Conservation (phyloP, 176 grass and related monocot genomes). For the Oryza brachyantha region DNA sequence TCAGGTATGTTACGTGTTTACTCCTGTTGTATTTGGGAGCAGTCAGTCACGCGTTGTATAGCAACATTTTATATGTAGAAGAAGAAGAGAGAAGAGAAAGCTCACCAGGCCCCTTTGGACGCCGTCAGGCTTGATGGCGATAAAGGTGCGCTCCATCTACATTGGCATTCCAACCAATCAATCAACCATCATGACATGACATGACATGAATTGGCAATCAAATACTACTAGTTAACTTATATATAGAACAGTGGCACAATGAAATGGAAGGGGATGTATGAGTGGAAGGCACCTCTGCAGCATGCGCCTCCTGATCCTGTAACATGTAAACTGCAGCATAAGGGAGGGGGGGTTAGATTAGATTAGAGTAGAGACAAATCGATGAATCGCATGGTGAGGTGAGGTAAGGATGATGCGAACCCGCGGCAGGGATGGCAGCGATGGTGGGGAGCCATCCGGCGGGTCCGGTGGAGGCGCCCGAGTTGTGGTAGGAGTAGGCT, state of each 20-base stretch:
- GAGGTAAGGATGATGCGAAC: slow-evolving; percentile 4
- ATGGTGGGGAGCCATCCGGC: slow-evolving; percentile 46
- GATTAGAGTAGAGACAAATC: neutral
- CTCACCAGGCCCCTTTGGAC: slow-evolving; percentile 90
- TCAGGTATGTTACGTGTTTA: neutral
- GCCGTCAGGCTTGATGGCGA: slow-evolving; percentile 95
- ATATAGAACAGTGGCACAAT: too few relatives aligned
- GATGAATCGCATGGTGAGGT: neutral
- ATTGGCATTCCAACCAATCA: neutral
- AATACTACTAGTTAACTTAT: too few relatives aligned
- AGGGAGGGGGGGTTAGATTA: too few relatives aligned
- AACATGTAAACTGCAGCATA: slow-evolving; percentile 81
- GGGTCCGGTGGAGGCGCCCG: neutral
- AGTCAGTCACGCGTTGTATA: too few relatives aligned
- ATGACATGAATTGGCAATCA: too few relatives aligned
- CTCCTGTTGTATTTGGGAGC: too few relatives aligned
- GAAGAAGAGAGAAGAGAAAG: too few relatives aligned
- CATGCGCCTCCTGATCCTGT: slow-evolving; percentile 74
- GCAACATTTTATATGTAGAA: too few relatives aligned
- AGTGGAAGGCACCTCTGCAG: slow-evolving; percentile 60
- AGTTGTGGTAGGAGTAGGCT: slow-evolving; percentile 49
- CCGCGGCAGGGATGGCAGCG: slow-evolving; percentile 63
- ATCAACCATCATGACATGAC: too few relatives aligned
- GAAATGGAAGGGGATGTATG: neutral
- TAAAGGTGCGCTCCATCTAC: slow-evolving; percentile 88